Percentiles rank a stretch among this genome's conserved stretches.
phyloP scores from a whole-genome alignment of 2,329 filamentous ascomycete genomes.

The Trichoderma oligosporum region DNA sequence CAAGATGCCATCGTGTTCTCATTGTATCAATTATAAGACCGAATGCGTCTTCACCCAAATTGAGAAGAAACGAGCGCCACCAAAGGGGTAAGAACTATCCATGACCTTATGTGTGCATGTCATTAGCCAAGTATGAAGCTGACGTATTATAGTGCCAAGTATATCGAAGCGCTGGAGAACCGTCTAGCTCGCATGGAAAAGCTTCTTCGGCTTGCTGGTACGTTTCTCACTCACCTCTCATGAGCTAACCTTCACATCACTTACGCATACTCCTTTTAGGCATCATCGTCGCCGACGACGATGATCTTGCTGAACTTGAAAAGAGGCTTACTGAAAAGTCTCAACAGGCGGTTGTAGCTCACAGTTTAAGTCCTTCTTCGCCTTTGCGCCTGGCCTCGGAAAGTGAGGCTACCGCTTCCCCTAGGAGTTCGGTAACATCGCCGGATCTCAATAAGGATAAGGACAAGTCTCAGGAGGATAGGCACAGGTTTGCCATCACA shows the following conservation, averaged over 20 bases:
- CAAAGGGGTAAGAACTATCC: slow-evolving; percentile 72
- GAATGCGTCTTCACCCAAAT: slow-evolving; percentile 97
- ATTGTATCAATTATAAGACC: slow-evolving; percentile 97
- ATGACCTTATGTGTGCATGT: neutral
- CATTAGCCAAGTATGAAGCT: slow-evolving; percentile 25
- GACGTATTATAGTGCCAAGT: slow-evolving; percentile 68
- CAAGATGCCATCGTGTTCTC: slow-evolving; percentile 88
- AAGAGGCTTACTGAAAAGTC: slow-evolving; percentile 64
- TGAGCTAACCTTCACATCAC: neutral
- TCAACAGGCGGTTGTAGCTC: slow-evolving; percentile 47
- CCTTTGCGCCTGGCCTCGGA: slow-evolving; percentile 46
- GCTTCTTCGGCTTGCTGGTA: slow-evolving; percentile 75
- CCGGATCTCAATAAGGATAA: slow-evolving; percentile 44
- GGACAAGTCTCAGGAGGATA: slow-evolving; percentile 32
- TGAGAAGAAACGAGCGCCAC: slow-evolving; percentile 96
- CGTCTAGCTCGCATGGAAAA: slow-evolving; percentile 94
- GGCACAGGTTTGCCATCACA: slow-evolving; percentile 36
- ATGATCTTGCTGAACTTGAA: slow-evolving; percentile 83
- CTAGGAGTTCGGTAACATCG: slow-evolving; percentile 53
- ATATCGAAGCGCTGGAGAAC: slow-evolving; percentile 95
- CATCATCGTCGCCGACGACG: slow-evolving; percentile 76
- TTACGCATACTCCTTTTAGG: slow-evolving; percentile 41
- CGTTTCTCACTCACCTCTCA: neutral
- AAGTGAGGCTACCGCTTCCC: slow-evolving; percentile 42
- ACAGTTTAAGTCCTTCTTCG: slow-evolving; percentile 48